Conservation (phyloP, 1,284 basidiomycete species). For the Leccinum fuscescens region DNA sequence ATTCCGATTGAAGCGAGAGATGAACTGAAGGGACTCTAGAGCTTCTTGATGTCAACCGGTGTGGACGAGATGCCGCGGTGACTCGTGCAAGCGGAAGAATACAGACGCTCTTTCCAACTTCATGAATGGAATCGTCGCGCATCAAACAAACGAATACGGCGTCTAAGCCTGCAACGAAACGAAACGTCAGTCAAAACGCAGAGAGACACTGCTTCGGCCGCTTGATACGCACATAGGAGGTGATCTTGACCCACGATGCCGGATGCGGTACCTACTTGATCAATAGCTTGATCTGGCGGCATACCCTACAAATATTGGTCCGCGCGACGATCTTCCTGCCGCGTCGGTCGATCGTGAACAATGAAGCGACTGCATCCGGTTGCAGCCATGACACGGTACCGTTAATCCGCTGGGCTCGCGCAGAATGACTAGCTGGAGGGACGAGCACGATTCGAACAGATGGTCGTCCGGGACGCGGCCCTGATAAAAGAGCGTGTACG, state of each 20-base stretch:
- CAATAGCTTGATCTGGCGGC: too few relatives aligned
- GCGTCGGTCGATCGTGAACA: constrained; percentile 21
- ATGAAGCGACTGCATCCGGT: constrained; percentile 27
- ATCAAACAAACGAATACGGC: too few relatives aligned
- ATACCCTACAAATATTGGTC: too few relatives aligned
- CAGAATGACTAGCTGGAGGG: constrained; percentile 30
- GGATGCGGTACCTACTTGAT: too few relatives aligned
- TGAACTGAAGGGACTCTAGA: constrained; percentile 74
- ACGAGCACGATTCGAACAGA: constrained; percentile 23
- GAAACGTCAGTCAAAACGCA: too few relatives aligned
- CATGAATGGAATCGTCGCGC: constrained; percentile 38
- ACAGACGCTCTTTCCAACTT: constrained; percentile 29
- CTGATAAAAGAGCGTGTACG: constrained; percentile 27
- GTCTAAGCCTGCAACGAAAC: too few relatives aligned
- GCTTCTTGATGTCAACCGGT: constrained; percentile 82
- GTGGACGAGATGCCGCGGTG: constrained; percentile 87
- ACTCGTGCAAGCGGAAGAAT: constrained; percentile 91
- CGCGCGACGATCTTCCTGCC: too few relatives aligned
- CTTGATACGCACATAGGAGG: too few relatives aligned
- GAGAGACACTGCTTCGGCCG: too few relatives aligned
- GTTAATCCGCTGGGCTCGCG: not conserved
- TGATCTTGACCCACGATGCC: too few relatives aligned
- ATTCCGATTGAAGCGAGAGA: constrained; percentile 71
- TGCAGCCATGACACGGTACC: constrained; percentile 26
- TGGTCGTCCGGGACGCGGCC: constrained; percentile 23